These are phyloP conservation scores for Ceratobasidium theobromae DNA, from an alignment of 1,284 basidiomycete genomes.

Conservation along the genomic window DNA sequence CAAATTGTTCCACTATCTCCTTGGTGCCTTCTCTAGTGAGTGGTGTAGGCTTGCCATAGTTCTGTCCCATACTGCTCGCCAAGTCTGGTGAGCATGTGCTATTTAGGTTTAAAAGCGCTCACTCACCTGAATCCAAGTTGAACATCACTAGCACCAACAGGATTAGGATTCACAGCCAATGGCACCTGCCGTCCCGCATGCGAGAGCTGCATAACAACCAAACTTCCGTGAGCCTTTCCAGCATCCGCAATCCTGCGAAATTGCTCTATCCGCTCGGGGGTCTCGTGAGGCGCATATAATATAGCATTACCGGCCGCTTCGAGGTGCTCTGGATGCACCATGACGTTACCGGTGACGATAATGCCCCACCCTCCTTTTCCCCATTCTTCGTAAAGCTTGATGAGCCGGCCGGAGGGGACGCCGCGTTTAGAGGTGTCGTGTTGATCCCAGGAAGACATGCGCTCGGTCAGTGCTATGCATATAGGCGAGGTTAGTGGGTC, in stretches of 20 bases:
- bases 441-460: slow-evolving; percentile 24
- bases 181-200: slow-evolving; percentile 44
- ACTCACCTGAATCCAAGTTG: slow-evolving; percentile 30
- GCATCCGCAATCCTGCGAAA: slow-evolving; percentile 44
- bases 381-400: slow-evolving; percentile 17
- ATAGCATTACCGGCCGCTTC: slow-evolving; percentile 34
- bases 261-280: slow-evolving; percentile 42
- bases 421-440: slow-evolving; percentile 15
- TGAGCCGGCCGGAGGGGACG: background rate
- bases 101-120: too few relatives aligned
- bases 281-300: slow-evolving; percentile 31
- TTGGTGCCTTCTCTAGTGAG: slow-evolving; percentile 42
- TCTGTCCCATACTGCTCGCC: slow-evolving; percentile 39
- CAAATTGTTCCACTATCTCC: slow-evolving; percentile 45
- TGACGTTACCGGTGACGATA: slow-evolving; percentile 10
- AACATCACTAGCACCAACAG: slow-evolving; percentile 43
- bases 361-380: slow-evolving; percentile 9
- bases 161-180: slow-evolving; percentile 39
- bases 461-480: background rate
- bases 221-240: slow-evolving; percentile 46
- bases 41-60: slow-evolving; percentile 42
- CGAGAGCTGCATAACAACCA: slow-evolving; percentile 48
- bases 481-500: background rate
- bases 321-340: slow-evolving; percentile 22
- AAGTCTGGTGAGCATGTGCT: too few relatives aligned